phyloP scores from a whole-genome alignment of 805 yeast genomes.

The Huiozyma sinensis region DNA sequence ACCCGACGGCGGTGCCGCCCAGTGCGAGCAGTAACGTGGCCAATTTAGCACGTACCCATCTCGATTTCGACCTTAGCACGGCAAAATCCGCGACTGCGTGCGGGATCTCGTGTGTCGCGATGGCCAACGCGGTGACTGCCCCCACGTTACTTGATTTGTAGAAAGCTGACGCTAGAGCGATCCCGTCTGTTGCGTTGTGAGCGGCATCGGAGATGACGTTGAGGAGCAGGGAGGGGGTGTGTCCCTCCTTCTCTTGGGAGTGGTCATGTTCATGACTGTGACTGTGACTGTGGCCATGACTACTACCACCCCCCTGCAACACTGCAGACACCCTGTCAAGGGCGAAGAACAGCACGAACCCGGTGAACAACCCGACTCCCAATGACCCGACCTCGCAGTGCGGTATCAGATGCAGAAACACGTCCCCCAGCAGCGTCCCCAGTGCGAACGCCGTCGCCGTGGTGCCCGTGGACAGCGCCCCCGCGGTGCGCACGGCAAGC shows the following conservation, averaged over 20 bases:
- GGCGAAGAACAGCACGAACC: slow-evolving; percentile 49
- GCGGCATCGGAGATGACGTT: slow-evolving; percentile 61
- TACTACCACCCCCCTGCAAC: slow-evolving; percentile 10
- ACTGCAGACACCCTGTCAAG: slow-evolving; percentile 53
- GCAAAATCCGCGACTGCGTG: slow-evolving; percentile 80
- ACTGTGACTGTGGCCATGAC: slow-evolving; percentile 31
- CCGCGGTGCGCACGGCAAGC: slow-evolving; percentile 16
- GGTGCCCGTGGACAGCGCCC: background rate
- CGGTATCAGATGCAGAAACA: slow-evolving; percentile 61
- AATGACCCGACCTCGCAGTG: slow-evolving; percentile 35
- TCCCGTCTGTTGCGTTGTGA: slow-evolving; percentile 70
- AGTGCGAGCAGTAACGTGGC: slow-evolving; percentile 54
- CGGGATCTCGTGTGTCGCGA: slow-evolving; percentile 69
- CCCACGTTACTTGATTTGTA: slow-evolving; percentile 51
- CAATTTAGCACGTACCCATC: slow-evolving; percentile 55
- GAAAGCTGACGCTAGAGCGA: slow-evolving; percentile 64
- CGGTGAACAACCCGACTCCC: slow-evolving; percentile 44
- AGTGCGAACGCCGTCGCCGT: slow-evolving; percentile 59
- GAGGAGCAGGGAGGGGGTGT: slow-evolving; percentile 45
- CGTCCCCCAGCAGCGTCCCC: slow-evolving; percentile 69
- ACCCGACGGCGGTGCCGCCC: slow-evolving; percentile 56
- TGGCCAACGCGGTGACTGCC: slow-evolving; percentile 58
- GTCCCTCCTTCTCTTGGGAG: background rate
- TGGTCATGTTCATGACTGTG: slow-evolving; percentile 25
- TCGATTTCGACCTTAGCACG: slow-evolving; percentile 51